These are phyloP conservation scores for Bruguiera gymnorhiza DNA, from an alignment of 345 rosid species.

Conservation along the genomic window DNA sequence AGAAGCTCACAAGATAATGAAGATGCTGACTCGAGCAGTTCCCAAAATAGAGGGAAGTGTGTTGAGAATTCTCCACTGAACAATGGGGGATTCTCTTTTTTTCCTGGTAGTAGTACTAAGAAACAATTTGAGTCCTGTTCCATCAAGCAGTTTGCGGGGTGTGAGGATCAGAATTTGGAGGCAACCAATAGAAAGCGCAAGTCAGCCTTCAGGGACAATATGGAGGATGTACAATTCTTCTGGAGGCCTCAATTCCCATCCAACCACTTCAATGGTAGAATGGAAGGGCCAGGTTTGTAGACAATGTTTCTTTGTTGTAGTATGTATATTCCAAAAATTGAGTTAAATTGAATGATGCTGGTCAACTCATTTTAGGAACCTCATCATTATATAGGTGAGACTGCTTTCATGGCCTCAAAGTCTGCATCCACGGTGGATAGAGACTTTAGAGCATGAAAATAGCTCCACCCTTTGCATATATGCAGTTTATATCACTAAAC, in stretches of 20 bases:
- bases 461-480: too few relatives aligned
- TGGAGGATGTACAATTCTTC: conserved; percentile 40
- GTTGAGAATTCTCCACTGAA: conserved; percentile 25
- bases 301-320: conserved; percentile 30
- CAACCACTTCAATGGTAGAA: conserved; percentile 27
- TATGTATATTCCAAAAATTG: conserved; percentile 23
- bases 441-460: too few relatives aligned
- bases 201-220: conserved; percentile 36
- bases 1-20: conserved; percentile 37
- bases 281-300: conserved; percentile 50
- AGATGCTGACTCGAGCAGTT: conserved; percentile 33
- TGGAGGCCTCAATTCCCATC: conserved; percentile 35
- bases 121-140: conserved; percentile 33
- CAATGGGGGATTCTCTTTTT: conserved; percentile 56
- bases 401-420: too few relatives aligned
- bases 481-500: conserved; percentile 23
- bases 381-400: conserved; percentile 5
- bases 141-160: conserved; percentile 31
- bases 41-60: conserved; percentile 29
- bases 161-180: conserved; percentile 37
- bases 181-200: conserved; percentile 46
- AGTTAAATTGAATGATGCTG: conserved; percentile 24
- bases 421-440: too few relatives aligned
- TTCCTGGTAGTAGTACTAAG: conserved; percentile 45
- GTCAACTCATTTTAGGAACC: conserved; percentile 25